These are phyloP conservation scores for Gossypium armourianum DNA, from an alignment of 441 rosid genomes.

Conservation along the genomic window DNA sequence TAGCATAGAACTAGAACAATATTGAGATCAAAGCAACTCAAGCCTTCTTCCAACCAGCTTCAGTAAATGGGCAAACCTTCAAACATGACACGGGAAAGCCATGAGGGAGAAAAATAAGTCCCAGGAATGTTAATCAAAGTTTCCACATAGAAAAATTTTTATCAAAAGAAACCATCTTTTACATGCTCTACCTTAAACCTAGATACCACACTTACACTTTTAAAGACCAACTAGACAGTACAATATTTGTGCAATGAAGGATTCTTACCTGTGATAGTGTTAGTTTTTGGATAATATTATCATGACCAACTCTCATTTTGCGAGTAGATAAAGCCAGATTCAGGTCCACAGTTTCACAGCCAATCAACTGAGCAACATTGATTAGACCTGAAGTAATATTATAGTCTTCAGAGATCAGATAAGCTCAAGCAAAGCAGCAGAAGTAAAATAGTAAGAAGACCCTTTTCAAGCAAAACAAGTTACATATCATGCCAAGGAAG, in stretches of 20 bases:
- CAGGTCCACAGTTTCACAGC: constrained; percentile 55
- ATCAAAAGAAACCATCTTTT: not conserved
- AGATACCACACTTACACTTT: not conserved
- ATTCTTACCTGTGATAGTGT: constrained; percentile 70
- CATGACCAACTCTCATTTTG: constrained; percentile 90
- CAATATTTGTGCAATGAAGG: not conserved
- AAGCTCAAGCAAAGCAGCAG: constrained; percentile 8
- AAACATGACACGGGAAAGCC: not conserved
- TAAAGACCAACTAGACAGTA: not conserved
- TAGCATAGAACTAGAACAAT: constrained; percentile 2
- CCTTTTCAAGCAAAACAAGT: not conserved
- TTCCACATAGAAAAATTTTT: not conserved
- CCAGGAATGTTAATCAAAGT: not conserved
- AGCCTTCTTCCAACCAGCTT: constrained; percentile 7
- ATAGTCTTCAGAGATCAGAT: constrained; percentile 7
- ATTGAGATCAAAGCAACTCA: not conserved
- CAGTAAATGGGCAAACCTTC: not conserved
- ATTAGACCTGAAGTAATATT: constrained; percentile 45
- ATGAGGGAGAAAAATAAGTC: not conserved
- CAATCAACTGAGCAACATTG: constrained; percentile 72
- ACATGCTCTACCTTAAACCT: not conserved
- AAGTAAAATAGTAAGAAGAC: not conserved
- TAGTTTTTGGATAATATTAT: constrained; percentile 75
- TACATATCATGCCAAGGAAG: not conserved
- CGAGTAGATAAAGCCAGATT: constrained; percentile 74